phyloP scores from a whole-genome alignment of 495 filamentous ascomycete genomes.

The Clohesyomyces aquaticus region DNA sequence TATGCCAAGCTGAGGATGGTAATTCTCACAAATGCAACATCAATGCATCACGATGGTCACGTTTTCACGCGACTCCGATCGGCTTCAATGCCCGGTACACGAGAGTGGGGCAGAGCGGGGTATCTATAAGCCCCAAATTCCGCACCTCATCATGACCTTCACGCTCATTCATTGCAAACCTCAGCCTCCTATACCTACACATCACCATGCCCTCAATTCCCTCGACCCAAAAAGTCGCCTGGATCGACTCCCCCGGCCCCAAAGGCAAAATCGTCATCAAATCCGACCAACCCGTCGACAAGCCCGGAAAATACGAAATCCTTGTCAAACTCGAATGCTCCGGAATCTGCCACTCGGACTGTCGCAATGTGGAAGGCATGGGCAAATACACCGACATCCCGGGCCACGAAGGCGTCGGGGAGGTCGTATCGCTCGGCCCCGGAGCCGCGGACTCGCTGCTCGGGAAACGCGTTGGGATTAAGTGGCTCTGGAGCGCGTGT shows the following conservation, averaged over 20 bases:
- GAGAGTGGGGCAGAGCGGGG: too few species aligned
- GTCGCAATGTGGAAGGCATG: constrained; percentile 84
- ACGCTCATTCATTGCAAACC: neutral
- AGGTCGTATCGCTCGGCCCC: constrained; percentile 76
- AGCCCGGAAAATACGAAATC: constrained; percentile 80
- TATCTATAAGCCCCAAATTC: neutral
- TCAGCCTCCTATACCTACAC: neutral
- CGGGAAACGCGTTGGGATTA: constrained; percentile 73
- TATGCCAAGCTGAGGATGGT: too few species aligned
- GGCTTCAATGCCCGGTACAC: too few species aligned
- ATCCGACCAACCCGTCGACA: constrained; percentile 61
- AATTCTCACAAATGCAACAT: too few species aligned
- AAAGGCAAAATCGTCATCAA: constrained; percentile 25
- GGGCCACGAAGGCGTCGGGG: constrained; percentile 84
- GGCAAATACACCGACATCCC: constrained; percentile 75
- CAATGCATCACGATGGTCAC: too few species aligned
- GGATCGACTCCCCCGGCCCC: constrained; percentile 32
- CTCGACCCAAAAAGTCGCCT: constrained; percentile 27
- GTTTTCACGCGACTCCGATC: too few species aligned
- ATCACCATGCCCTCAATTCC: constrained; percentile 8
- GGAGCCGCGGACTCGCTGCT: constrained; percentile 72
- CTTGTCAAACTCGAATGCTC: constrained; percentile 89
- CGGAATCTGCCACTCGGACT: constrained; percentile 83
- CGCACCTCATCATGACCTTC: too few species aligned
- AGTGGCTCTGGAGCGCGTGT: constrained; percentile 36